These are phyloP conservation scores for Polygonum maritimum DNA, from an alignment of 148 eudicot genomes.

Conservation along the genomic window DNA sequence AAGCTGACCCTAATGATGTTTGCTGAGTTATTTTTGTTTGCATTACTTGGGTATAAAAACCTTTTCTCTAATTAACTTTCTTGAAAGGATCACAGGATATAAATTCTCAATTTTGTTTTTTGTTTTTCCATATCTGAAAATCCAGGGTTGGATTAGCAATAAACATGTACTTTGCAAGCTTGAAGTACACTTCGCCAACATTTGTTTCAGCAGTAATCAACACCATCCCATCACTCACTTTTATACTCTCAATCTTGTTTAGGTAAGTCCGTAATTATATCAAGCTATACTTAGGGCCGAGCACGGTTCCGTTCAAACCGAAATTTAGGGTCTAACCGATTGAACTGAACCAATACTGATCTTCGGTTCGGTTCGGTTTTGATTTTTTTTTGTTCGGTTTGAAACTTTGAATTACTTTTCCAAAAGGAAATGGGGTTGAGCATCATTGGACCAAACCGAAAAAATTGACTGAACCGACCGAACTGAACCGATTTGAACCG, in stretches of 20 bases:
- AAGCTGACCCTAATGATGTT: conserved; percentile 31
- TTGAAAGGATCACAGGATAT: background rate
- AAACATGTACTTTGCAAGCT: conserved; percentile 44
- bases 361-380: too few relatives aligned
- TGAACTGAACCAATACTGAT: too few relatives aligned
- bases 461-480: too few relatives aligned
- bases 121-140: background rate
- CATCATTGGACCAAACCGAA: too few relatives aligned
- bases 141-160: conserved; percentile 38
- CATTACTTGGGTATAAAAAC: conserved; percentile 32
- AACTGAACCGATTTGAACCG: too few relatives aligned
- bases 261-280: conserved; percentile 14
- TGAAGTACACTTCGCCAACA: conserved; percentile 38
- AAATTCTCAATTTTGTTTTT: background rate
- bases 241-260: conserved; percentile 28
- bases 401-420: too few relatives aligned
- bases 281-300: too few relatives aligned
- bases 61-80: background rate
- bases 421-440: too few relatives aligned
- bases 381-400: too few relatives aligned
- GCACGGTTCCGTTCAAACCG: too few relatives aligned
- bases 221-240: conserved; percentile 35
- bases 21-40: conserved; percentile 28
- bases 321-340: too few relatives aligned
- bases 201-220: conserved; percentile 39